Evolutionary conservation across 768 basidiomycete species (phyloP).

Genomic region (Glaciozyma antarctica): DNA sequence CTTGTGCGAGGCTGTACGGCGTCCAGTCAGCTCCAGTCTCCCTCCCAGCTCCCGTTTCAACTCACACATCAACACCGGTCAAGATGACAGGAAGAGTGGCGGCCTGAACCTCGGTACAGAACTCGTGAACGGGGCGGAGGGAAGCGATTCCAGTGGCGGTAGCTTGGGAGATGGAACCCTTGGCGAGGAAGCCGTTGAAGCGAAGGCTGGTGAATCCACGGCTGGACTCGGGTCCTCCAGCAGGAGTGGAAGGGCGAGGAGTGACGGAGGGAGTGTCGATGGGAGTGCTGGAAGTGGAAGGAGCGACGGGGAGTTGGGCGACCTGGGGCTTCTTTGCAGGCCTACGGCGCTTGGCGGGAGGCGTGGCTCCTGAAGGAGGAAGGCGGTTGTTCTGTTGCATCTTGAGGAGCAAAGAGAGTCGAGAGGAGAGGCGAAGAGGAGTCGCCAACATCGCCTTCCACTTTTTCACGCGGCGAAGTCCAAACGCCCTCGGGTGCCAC

Average conservation of each 20-base stretch:
- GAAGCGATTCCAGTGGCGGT: constrained; percentile 1
- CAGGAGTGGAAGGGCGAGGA: background rate
- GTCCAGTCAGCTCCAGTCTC: background rate
- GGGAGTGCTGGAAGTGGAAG: background rate
- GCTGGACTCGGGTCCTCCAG: background rate
- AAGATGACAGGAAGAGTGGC: constrained; percentile 29
- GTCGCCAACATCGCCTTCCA: no score
- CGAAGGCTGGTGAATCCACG: constrained; percentile 3
- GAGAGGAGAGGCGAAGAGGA: no score
- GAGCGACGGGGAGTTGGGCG: background rate
- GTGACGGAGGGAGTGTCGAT: background rate
- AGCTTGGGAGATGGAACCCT: background rate
- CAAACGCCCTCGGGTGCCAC: no score
- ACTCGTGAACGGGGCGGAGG: constrained; percentile 7
- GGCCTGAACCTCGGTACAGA: constrained; percentile 31
- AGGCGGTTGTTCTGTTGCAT: no score
- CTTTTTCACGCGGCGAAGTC: no score
- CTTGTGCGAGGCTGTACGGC: constrained; percentile 31
- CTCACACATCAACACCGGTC: constrained; percentile 23
- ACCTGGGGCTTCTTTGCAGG: background rate
- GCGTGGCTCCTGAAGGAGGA: background rate
- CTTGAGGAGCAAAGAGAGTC: no score
- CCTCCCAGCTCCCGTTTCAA: background rate
- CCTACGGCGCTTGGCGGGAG: background rate
- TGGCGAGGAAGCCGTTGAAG: background rate